Conservation (phyloP, 2,329 filamentous ascomycete species). For the Dryadomyces quercus-mongolicae region DNA sequence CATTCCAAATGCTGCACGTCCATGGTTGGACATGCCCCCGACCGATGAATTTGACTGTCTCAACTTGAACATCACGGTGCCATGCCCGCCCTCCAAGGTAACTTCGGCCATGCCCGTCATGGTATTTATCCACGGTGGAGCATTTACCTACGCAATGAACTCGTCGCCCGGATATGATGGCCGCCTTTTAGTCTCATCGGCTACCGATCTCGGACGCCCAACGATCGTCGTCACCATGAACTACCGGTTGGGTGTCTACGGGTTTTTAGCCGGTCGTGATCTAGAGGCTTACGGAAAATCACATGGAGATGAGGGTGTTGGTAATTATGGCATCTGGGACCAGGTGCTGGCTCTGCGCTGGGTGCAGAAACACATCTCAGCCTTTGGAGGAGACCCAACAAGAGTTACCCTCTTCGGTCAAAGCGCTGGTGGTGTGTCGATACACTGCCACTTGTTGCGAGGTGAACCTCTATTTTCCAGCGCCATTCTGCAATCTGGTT, state of each 20-base stretch:
- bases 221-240: conserved; percentile 17
- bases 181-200: not conserved
- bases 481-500: conserved; percentile 10
- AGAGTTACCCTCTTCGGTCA: conserved; percentile 6
- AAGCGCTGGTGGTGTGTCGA: conserved; percentile 7
- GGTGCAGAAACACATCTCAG: conserved; percentile 7
- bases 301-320: not conserved
- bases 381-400: conserved; percentile 7
- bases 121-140: conserved; percentile 9
- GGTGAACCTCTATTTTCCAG: conserved; percentile 8
- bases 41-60: conserved; percentile 6
- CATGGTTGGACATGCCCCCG: conserved; percentile 5
- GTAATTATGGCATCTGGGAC: conserved; percentile 8
- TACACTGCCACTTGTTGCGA: conserved; percentile 6
- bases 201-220: not conserved
- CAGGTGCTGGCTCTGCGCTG: conserved; percentile 7
- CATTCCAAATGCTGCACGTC: conserved; percentile 1
- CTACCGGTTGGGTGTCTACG: conserved; percentile 25
- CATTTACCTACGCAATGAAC: conserved; percentile 4
- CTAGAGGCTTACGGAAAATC: not conserved
- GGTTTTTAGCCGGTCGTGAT: conserved; percentile 27
- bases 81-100: not conserved
- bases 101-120: conserved; percentile 2
- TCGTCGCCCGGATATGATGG: not conserved
- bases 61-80: conserved; percentile 9